phyloP scores from a whole-genome alignment of 1,284 basidiomycete genomes.

The Fomes fomentarius region DNA sequence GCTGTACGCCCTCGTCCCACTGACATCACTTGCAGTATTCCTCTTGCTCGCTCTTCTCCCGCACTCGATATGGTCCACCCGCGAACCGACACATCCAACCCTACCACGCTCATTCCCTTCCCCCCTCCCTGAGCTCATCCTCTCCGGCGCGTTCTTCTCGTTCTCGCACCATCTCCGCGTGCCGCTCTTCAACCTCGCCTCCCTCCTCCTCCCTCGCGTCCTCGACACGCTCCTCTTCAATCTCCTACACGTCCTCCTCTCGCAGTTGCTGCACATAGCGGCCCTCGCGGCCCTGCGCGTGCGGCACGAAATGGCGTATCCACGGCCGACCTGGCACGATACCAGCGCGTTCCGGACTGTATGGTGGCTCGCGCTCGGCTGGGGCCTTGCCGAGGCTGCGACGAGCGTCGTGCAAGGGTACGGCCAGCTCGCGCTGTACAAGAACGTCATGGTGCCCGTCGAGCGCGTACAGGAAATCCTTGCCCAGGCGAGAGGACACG shows the following conservation, averaged over 20 bases:
- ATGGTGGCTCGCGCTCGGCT: slow-evolving; percentile 77
- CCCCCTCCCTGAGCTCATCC: slow-evolving; percentile 61
- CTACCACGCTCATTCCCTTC: slow-evolving; percentile 54
- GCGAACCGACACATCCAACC: slow-evolving; percentile 36
- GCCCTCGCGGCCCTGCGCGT: slow-evolving; percentile 57
- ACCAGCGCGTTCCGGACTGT: slow-evolving; percentile 61
- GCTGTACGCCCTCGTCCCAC: slow-evolving; percentile 60
- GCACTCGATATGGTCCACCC: slow-evolving; percentile 45
- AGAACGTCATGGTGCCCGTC: slow-evolving; percentile 60
- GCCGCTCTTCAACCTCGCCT: slow-evolving; percentile 46
- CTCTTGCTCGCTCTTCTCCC: slow-evolving; percentile 53
- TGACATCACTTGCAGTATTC: slow-evolving; percentile 52
- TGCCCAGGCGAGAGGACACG: slow-evolving; percentile 27
- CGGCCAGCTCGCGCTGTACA: slow-evolving; percentile 63
- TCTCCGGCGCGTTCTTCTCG: slow-evolving; percentile 62
- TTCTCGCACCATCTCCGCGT: slow-evolving; percentile 59
- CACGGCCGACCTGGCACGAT: slow-evolving; percentile 57
- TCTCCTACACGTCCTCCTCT: slow-evolving; percentile 49
- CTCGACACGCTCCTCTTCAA: slow-evolving; percentile 51
- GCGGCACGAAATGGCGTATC: slow-evolving; percentile 45
- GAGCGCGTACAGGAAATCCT: slow-evolving; percentile 40
- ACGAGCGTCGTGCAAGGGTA: slow-evolving; percentile 72
- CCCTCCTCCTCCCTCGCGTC: slow-evolving; percentile 33
- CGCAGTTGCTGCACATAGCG: slow-evolving; percentile 56
- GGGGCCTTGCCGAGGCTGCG: slow-evolving; percentile 66